Evolutionary conservation across 331 rosid species (phyloP).

Genomic region (Phaseolus coccineus): DNA sequence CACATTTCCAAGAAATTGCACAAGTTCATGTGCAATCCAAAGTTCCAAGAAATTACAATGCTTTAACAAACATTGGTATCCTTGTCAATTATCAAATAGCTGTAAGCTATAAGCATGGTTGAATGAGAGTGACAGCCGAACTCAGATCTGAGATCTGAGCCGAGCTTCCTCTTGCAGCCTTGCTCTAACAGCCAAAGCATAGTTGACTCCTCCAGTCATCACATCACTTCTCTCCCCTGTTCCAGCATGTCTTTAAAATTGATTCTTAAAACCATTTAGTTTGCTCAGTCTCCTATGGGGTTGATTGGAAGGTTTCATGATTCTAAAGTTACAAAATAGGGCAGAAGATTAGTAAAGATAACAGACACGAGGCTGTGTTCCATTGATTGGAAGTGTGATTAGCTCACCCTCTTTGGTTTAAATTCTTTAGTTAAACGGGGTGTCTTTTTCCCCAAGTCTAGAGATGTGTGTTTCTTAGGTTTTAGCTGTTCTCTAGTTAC

Average conservation of each 20-base stretch:
- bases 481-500: conserved; percentile 2
- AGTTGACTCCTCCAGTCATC: conserved; percentile 13
- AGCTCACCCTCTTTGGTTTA: conserved; percentile 1
- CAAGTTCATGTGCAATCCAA: neutral
- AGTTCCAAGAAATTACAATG: neutral
- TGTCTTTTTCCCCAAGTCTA: neutral
- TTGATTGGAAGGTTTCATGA: conserved; percentile 19
- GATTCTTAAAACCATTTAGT: conserved; percentile 27
- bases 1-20: neutral
- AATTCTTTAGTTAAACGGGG: conserved; percentile 1
- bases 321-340: conserved; percentile 9
- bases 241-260: conserved; percentile 19
- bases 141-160: neutral
- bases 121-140: neutral
- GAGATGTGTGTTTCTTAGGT: conserved; percentile 17
- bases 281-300: conserved; percentile 11
- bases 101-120: conserved; percentile 29
- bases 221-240: conserved; percentile 12
- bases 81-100: conserved; percentile 15
- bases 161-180: neutral
- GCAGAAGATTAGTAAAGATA: conserved; percentile 9
- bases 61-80: neutral
- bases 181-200: neutral
- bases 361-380: neutral
- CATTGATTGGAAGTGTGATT: conserved; percentile 6